Percentiles rank a stretch among this genome's conserved stretches.
These are phyloP conservation scores for Lenwebbia sp. DNA, from an alignment of 345 rosid genomes.

Conservation along the genomic window DNA sequence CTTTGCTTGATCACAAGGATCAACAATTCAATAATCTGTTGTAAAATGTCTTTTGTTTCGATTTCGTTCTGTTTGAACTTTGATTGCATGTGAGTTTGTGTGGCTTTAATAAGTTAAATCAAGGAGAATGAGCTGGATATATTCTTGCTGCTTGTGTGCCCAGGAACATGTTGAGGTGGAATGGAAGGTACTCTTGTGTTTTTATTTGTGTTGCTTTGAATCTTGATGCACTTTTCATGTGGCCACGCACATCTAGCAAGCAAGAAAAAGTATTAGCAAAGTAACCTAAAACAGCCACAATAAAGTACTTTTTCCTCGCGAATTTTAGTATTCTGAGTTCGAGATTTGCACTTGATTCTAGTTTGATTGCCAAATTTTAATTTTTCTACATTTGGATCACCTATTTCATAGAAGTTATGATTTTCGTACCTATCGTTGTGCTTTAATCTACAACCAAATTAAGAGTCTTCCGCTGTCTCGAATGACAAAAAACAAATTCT, in stretches of 20 bases:
- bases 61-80: not conserved
- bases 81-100: not conserved
- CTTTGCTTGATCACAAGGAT: not conserved
- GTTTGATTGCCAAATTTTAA: not conserved
- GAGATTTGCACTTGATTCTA: not conserved
- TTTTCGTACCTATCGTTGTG: not conserved
- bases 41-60: not conserved
- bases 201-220: not conserved
- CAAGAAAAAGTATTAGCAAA: not conserved
- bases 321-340: not conserved
- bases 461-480: not conserved
- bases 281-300: not conserved
- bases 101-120: not conserved
- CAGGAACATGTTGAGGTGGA: not conserved
- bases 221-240: not conserved
- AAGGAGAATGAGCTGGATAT: not conserved
- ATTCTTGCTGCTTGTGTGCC: not conserved
- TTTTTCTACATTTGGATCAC: not conserved
- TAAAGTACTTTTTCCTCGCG: not conserved
- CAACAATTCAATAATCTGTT: not conserved
- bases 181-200: not conserved
- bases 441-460: not conserved
- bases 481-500: not conserved
- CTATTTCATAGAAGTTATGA: not conserved
- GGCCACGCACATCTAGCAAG: not conserved